phyloP scores from a whole-genome alignment of 257 asterid genomes.

The Lantana camara region DNA sequence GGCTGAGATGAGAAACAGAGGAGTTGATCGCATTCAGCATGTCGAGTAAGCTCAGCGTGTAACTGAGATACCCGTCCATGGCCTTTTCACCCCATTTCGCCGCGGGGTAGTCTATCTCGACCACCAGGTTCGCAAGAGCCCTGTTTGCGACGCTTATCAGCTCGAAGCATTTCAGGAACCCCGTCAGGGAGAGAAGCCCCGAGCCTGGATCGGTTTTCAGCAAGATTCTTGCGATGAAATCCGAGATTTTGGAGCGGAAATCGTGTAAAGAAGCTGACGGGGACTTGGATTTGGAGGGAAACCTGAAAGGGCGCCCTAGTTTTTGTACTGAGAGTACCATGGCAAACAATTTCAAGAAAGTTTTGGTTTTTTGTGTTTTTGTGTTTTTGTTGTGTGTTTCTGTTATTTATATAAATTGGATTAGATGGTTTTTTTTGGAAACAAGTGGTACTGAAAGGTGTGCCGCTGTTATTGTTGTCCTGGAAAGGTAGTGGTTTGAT shows the following conservation, averaged over 20 bases:
- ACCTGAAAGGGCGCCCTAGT: slow-evolving; percentile 38
- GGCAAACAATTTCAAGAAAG: background rate
- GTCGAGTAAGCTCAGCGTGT: slow-evolving; percentile 45
- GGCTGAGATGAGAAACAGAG: slow-evolving; percentile 49
- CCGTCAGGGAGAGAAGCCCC: slow-evolving; percentile 32
- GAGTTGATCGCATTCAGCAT: slow-evolving; percentile 52
- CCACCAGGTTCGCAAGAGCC: slow-evolving; percentile 55
- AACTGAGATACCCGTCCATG: slow-evolving; percentile 49
- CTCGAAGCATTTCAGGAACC: slow-evolving; percentile 42
- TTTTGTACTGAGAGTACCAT: slow-evolving; percentile 53
- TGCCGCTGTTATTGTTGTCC: slow-evolving; percentile 25
- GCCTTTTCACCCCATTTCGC: slow-evolving; percentile 45
- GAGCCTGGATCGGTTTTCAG: slow-evolving; percentile 33
- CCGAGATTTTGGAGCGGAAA: slow-evolving; percentile 47
- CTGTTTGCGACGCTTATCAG: slow-evolving; percentile 35
- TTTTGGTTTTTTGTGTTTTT: slow-evolving; percentile 8
- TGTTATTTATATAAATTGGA: slow-evolving; percentile 10
- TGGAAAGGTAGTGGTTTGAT: background rate
- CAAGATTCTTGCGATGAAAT: slow-evolving; percentile 33
- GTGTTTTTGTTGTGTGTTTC: slow-evolving; percentile 1
- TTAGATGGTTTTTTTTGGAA: slow-evolving; percentile 1
- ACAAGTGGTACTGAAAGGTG: slow-evolving; percentile 35
- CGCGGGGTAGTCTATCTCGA: slow-evolving; percentile 59
- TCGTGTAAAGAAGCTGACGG: slow-evolving; percentile 32
- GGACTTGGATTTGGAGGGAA: slow-evolving; percentile 32